Conservation (phyloP, 768 basidiomycete genomes). For the Phanerochaete sordida region DNA sequence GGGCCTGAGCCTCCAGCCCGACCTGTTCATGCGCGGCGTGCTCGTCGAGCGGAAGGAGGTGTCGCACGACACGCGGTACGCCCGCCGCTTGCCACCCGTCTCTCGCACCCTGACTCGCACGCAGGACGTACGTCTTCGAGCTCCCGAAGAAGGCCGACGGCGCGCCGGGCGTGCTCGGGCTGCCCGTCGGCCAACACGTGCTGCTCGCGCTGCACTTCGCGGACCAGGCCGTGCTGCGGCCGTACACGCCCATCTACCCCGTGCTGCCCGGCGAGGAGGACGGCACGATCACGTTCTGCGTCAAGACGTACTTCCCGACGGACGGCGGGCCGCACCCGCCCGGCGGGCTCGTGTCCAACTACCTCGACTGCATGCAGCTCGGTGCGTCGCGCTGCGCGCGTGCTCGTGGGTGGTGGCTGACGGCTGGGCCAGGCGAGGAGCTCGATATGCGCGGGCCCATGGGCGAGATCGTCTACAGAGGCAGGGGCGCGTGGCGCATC, state of each 20-base stretch:
- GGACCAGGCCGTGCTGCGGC: conserved; percentile 19
- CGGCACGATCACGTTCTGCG: conserved; percentile 20
- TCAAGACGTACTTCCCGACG: conserved; percentile 21
- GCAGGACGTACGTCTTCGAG: conserved; percentile 19
- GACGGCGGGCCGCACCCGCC: conserved; percentile 16
- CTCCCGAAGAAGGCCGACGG: conserved; percentile 15
- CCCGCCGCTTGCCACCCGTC: neutral
- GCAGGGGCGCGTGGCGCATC: conserved; percentile 16
- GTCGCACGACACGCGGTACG: conserved; percentile 17
- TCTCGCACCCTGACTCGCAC: neutral
- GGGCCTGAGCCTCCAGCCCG: conserved; percentile 17
- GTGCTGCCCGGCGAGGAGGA: conserved; percentile 20
- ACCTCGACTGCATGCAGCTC: conserved; percentile 19
- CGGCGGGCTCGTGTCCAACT: conserved; percentile 21
- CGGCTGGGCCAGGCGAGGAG: conserved; percentile 17
- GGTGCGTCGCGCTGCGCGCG: conserved; percentile 8
- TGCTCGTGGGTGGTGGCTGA: too few relatives aligned
- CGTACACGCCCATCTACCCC: conserved; percentile 19
- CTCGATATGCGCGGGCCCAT: conserved; percentile 20
- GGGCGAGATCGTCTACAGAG: conserved; percentile 19
- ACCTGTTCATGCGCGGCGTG: conserved; percentile 17
- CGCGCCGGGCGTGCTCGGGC: conserved; percentile 12
- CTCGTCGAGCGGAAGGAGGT: conserved; percentile 14
- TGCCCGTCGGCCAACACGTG: conserved; percentile 19
- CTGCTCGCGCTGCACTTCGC: conserved; percentile 19